Percentiles rank a stretch among this genome's conserved stretches.
Evolutionary conservation across 495 filamentous ascomycete genomes (phyloP).

Genomic region (Pyronema domesticum): DNA sequence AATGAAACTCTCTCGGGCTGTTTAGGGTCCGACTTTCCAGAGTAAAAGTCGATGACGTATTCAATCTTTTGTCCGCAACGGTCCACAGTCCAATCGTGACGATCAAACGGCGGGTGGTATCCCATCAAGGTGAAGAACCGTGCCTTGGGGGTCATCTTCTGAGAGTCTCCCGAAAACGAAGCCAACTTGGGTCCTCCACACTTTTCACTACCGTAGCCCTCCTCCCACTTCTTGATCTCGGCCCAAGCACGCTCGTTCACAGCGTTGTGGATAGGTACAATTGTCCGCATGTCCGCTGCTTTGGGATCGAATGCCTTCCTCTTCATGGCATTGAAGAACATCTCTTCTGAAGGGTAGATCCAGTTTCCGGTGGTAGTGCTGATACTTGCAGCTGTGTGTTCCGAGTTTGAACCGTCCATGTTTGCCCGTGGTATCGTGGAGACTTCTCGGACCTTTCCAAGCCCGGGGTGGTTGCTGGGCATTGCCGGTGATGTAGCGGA

Average conservation of each 20-base stretch:
- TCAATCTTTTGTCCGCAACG: conserved; percentile 76
- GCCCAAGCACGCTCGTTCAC: conserved; percentile 82
- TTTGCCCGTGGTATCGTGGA: conserved; percentile 59
- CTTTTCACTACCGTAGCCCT: conserved; percentile 36
- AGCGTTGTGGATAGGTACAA: conserved; percentile 95
- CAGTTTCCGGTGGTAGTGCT: conserved; percentile 49
- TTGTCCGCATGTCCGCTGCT: conserved; percentile 60
- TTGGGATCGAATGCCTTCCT: conserved; percentile 49
- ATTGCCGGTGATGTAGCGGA: conserved; percentile 14
- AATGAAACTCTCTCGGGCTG: conserved; percentile 59
- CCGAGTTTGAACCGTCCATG: conserved; percentile 23
- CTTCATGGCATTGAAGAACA: conserved; percentile 91
- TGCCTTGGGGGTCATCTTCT: conserved; percentile 62
- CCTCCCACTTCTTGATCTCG: conserved; percentile 75
- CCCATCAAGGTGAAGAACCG: conserved; percentile 64
- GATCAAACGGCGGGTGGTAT: conserved; percentile 80
- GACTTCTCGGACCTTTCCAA: conserved; percentile 50
- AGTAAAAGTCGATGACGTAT: conserved; percentile 97
- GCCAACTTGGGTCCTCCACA: conserved; percentile 71
- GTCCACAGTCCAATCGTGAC: conserved; percentile 95
- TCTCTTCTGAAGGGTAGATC: conserved; percentile 89
- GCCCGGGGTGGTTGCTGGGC: conserved; percentile 27
- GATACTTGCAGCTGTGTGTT: conserved; percentile 24
- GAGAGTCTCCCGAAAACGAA: conserved; percentile 62
- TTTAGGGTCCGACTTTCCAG: conserved; percentile 42